These are phyloP conservation scores for Boletales sp. DNA, from an alignment of 768 basidiomycete species.

Conservation along the genomic window DNA sequence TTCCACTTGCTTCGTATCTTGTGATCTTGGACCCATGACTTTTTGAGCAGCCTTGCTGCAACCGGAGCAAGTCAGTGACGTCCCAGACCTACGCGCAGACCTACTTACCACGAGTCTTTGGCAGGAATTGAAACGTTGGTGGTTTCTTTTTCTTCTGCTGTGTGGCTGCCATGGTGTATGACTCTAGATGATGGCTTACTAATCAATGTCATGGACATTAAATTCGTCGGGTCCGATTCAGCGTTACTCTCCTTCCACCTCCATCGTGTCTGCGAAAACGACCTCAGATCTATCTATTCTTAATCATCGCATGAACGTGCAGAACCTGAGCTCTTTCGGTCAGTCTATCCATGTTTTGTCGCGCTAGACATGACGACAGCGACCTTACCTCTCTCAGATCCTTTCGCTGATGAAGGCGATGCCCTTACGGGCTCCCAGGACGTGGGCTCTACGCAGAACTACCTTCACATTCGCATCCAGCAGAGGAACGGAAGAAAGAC, in stretches of 20 bases:
- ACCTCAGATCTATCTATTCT: slow-evolving; percentile 41
- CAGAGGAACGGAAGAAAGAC: slow-evolving; percentile 99
- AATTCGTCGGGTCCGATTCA: slow-evolving; percentile 20
- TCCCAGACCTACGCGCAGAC: neutral
- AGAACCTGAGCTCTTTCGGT: slow-evolving; percentile 87
- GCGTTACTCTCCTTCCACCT: slow-evolving; percentile 19
- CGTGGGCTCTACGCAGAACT: slow-evolving; percentile 78
- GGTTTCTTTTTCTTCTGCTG: slow-evolving; percentile 44
- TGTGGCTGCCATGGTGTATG: slow-evolving; percentile 5
- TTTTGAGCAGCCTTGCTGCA: slow-evolving; percentile 77
- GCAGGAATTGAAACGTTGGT: slow-evolving; percentile 68
- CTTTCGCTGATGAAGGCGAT: slow-evolving; percentile 94
- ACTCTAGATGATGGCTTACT: slow-evolving; percentile 15
- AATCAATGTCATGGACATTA: slow-evolving; percentile 18
- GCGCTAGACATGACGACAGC: neutral
- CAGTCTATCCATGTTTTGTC: slow-evolving; percentile 15
- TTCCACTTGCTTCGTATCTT: slow-evolving; percentile 82
- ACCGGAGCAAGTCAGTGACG: slow-evolving; percentile 1
- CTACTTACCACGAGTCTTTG: slow-evolving; percentile 54
- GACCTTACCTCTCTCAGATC: slow-evolving; percentile 52
- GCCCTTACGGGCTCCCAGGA: slow-evolving; percentile 69
- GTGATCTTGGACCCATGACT: slow-evolving; percentile 70
- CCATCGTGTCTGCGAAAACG: slow-evolving; percentile 36
- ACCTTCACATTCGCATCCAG: slow-evolving; percentile 96
- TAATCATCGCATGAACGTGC: slow-evolving; percentile 87